Evolutionary conservation across 495 filamentous ascomycete genomes (phyloP), one percentile per base, ranked within the genome.

Genomic region (Cercophora samala): DNA sequence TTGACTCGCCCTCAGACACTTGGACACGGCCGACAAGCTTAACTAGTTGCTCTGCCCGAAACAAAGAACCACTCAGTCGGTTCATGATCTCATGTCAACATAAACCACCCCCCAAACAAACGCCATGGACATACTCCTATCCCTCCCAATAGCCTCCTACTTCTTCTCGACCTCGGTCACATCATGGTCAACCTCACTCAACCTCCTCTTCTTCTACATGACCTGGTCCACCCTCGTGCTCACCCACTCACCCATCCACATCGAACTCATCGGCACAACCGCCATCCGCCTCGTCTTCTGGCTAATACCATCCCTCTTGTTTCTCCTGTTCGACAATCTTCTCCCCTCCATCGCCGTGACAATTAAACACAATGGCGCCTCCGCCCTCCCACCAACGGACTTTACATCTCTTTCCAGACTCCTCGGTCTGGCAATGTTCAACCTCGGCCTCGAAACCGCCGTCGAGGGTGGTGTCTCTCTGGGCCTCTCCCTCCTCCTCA

Each of bases 211-310:
- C 79, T 97, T 97, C 79, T 94, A 92, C 76, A 86, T 88, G 76
- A 94, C 91, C 75, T 97, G 93, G 93, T 86, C 87, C 8, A 94
- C 92, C 0, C 84, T 97, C 11, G 86, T 95, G 2, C 79, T 93
- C 19, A 90, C 89, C 42, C 90, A 96, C 69, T 78, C 88, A 0
- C 88, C 91, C 0, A 80, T 95, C 42, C 86, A 87, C 64, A 86
- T 97, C 66, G 92, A 97, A 75, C 69, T 96, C 3, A 74, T 90
- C 32, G 90, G 87, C 37, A 90, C 88, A 1, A 69, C 90, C 9
- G 83, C 83, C 4, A 78, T 90, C 32, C 90, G 92, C n/a, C 52
- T 89, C 2, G 64, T 91, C 29, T 91, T 91, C 73, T 96, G 86
- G 78, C 79, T 91, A 1, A 46, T 91, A 0, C 93, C 93, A 0